phyloP scores from a whole-genome alignment of 2,329 filamentous ascomycete genomes.

The Akanthomyces dipterigenus region DNA sequence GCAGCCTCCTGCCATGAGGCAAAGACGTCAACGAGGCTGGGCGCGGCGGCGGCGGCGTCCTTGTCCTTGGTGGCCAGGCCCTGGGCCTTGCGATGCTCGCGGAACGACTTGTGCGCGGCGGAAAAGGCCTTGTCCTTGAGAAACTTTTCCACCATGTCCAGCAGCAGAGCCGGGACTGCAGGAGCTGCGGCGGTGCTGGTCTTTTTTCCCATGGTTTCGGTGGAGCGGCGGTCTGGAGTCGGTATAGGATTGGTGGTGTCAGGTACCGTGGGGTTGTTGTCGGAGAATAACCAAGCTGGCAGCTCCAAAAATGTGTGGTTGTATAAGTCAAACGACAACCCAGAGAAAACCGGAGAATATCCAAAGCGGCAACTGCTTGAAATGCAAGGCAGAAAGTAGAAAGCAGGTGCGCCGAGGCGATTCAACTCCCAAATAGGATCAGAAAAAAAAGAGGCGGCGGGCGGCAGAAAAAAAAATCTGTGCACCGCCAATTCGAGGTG shows the following conservation, averaged over 20 bases:
- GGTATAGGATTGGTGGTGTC: constrained; percentile 12
- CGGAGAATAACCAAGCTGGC: constrained; percentile 39
- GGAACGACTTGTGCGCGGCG: constrained; percentile 38
- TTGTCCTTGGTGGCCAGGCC: constrained; percentile 34
- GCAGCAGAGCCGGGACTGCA: constrained; percentile 50
- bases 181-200: constrained; percentile 19
- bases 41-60: constrained; percentile 8
- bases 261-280: constrained; percentile 25
- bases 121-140: constrained; percentile 59
- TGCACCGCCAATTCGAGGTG: constrained; percentile 8
- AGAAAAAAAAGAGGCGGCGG: neutral
- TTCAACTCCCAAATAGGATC: neutral
- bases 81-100: constrained; percentile 46
- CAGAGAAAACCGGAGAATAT: too few species aligned
- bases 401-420: neutral
- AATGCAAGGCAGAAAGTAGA: neutral
- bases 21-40: constrained; percentile 43
- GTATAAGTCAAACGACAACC: neutral
- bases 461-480: constrained; percentile 10
- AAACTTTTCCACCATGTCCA: constrained; percentile 62
- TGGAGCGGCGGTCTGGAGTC: constrained; percentile 10
- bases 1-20: constrained; percentile 39
- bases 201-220: constrained; percentile 30
- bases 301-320: constrained; percentile 28
- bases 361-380: neutral